phyloP scores from a whole-genome alignment of 371 early-diverging fungal species.

The Mucor lusitanicus region DNA sequence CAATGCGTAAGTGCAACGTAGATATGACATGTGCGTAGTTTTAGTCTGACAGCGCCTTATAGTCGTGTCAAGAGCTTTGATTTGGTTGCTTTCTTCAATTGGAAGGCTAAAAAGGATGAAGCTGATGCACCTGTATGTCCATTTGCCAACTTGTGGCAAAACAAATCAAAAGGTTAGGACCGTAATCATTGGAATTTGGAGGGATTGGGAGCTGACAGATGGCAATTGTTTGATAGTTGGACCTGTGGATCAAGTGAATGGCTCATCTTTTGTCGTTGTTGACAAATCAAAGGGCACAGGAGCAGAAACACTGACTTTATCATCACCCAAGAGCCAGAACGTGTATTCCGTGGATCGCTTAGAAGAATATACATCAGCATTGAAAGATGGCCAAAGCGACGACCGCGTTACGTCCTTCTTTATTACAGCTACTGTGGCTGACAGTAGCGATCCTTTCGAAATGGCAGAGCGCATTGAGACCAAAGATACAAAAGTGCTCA shows the following conservation, averaged over 20 bases:
- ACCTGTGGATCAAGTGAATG: slow-evolving; percentile 18
- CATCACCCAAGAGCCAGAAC: slow-evolving; percentile 38
- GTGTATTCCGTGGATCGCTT: slow-evolving; percentile 28
- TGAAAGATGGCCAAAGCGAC: slow-evolving; percentile 16
- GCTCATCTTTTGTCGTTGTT: slow-evolving; percentile 16
- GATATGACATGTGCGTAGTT: background rate
- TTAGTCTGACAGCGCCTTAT: background rate
- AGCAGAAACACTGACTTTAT: slow-evolving; percentile 25
- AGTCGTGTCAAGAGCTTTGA: slow-evolving; percentile 53
- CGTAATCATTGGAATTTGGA: background rate
- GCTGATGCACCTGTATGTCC: slow-evolving; percentile 52
- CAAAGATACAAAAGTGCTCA: slow-evolving; percentile 26
- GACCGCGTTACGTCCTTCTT: slow-evolving; percentile 27
- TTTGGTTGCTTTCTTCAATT: slow-evolving; percentile 42
- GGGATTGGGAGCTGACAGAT: background rate
- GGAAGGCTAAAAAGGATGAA: slow-evolving; percentile 47
- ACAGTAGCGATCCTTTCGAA: background rate
- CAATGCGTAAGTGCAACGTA: slow-evolving; percentile 34
- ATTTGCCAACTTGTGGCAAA: slow-evolving; percentile 64
- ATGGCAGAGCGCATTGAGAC: slow-evolving; percentile 21
- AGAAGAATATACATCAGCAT: slow-evolving; percentile 10
- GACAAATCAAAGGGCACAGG: slow-evolving; percentile 26
- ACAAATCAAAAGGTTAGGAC: slow-evolving; percentile 42
- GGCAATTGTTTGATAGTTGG: background rate
- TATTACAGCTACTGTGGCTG: slow-evolving; percentile 28